These are phyloP conservation scores for Cyclospora cayetanensis DNA, from an alignment of 169 alveolate species.

Conservation along the genomic window DNA sequence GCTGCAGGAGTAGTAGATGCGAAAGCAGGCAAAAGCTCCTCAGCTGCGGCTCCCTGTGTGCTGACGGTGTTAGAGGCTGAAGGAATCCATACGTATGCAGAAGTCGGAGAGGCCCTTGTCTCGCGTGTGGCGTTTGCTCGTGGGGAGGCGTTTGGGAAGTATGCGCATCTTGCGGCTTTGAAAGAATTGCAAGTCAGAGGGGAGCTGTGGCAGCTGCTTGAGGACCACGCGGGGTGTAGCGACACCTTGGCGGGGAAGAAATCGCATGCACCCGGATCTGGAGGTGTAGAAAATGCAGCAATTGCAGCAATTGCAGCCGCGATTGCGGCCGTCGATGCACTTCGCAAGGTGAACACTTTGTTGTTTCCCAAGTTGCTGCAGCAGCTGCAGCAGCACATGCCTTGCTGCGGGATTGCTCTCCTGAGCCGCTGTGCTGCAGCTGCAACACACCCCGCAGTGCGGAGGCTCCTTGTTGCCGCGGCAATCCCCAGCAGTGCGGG, in stretches of 20 bases:
- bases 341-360: too few relatives aligned
- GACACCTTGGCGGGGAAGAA: neutral
- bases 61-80: too few relatives aligned
- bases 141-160: neutral
- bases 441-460: neutral
- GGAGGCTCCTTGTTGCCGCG: neutral
- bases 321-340: too few relatives aligned
- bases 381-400: slow-evolving; percentile 2
- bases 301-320: too few relatives aligned
- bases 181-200: neutral
- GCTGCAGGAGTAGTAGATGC: too few relatives aligned
- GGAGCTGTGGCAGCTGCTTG: neutral
- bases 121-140: too few relatives aligned
- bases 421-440: neutral
- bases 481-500: too few relatives aligned
- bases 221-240: neutral
- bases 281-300: neutral
- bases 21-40: too few relatives aligned
- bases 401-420: neutral
- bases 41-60: too few relatives aligned
- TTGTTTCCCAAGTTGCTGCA: too few relatives aligned
- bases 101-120: too few relatives aligned
- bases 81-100: too few relatives aligned
- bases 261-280: neutral
- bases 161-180: neutral